phyloP scores from a whole-genome alignment of 345 rosid genomes.

The Hibiscus trionum region DNA sequence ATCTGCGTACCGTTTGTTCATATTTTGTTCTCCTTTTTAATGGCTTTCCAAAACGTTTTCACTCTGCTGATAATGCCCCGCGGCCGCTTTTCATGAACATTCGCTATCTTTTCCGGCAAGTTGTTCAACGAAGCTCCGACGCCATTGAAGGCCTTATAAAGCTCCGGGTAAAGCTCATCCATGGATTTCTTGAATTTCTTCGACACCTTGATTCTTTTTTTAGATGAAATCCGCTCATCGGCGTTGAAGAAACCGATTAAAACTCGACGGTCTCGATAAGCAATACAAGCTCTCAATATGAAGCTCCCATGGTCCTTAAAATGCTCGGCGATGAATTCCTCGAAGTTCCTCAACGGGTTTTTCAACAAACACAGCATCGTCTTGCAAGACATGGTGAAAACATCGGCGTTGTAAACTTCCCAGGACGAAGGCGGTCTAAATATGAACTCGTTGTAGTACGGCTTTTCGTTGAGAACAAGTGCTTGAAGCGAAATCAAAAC shows the following conservation, averaged over 20 bases:
- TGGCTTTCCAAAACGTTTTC: background rate
- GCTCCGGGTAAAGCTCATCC: background rate
- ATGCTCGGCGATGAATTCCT: background rate
- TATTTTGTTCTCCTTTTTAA: background rate
- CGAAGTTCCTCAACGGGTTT: slow-evolving; percentile 13
- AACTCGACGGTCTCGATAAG: background rate
- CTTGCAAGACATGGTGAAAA: slow-evolving; percentile 10
- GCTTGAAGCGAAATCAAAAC: background rate
- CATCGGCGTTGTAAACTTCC: slow-evolving; percentile 1
- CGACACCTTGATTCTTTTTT: background rate
- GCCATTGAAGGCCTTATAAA: background rate
- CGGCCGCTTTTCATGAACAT: background rate
- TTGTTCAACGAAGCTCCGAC: slow-evolving; percentile 4
- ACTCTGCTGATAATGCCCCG: background rate
- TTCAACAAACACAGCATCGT: slow-evolving; percentile 3
- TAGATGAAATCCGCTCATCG: background rate
- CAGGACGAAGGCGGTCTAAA: background rate
- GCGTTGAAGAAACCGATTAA: background rate
- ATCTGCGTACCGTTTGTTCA: too few species aligned
- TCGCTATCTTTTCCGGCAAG: background rate
- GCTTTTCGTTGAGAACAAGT: slow-evolving; percentile 6
- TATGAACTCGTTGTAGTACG: slow-evolving; percentile 12
- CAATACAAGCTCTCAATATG: slow-evolving; percentile 11
- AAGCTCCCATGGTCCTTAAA: background rate
- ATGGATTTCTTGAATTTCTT: background rate